phyloP scores from a whole-genome alignment of 2,329 filamentous ascomycete species.

The Aspergillus fischeri region DNA sequence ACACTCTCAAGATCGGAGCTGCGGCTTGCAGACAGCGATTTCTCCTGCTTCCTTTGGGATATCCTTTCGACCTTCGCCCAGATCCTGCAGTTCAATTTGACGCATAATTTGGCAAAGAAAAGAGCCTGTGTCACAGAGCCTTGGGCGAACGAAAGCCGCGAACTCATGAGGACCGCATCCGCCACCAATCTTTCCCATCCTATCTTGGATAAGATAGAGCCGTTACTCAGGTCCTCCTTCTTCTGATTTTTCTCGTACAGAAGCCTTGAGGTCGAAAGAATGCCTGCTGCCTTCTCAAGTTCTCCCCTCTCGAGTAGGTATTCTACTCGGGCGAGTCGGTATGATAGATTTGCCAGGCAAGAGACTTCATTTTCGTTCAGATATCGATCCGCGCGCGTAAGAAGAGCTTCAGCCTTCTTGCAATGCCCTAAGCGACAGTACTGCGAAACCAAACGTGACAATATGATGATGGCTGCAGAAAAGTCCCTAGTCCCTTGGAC shows the following conservation, averaged over 20 bases:
- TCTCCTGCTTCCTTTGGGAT: conserved; percentile 32
- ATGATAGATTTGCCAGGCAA: conserved; percentile 48
- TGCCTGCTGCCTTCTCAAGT: conserved; percentile 53
- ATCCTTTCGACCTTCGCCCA: conserved; percentile 50
- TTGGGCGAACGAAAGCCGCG: conserved; percentile 59
- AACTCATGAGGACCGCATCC: conserved; percentile 61
- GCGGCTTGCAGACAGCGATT: conserved; percentile 14
- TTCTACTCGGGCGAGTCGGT: conserved; percentile 70
- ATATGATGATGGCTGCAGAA: conserved; percentile 40
- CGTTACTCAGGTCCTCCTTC: conserved; percentile 26
- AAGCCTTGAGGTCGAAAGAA: conserved; percentile 24
- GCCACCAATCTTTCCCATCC: conserved; percentile 53
- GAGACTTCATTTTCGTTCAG: conserved; percentile 39
- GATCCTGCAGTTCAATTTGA: conserved; percentile 47
- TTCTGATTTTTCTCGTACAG: conserved; percentile 31
- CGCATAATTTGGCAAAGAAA: conserved; percentile 46
- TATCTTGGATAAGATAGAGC: conserved; percentile 38
- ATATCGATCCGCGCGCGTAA: conserved; percentile 57
- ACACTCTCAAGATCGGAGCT: conserved; percentile 34
- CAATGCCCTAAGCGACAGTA: conserved; percentile 59
- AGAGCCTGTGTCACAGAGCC: conserved; percentile 45
- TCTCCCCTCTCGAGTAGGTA: conserved; percentile 67
- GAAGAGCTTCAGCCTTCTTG: conserved; percentile 52
- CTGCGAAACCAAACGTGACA: conserved; percentile 49
- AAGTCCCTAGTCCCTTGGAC: conserved; percentile 35